Conservation (phyloP, 148 eudicot genomes). For the Amaranthus hypochondriacus region DNA sequence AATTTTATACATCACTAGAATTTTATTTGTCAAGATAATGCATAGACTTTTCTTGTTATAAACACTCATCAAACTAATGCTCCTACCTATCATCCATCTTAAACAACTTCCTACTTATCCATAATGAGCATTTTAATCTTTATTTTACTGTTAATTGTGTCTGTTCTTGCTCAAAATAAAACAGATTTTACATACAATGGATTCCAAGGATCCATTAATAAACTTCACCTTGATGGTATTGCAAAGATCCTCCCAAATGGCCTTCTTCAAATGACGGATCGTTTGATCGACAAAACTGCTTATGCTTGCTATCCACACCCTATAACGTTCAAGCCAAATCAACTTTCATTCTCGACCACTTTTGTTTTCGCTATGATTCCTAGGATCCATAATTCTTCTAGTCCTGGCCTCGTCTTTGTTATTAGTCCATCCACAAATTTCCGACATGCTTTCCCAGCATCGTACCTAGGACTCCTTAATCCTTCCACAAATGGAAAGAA, state of each 20-base stretch:
- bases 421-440: conserved; percentile 17
- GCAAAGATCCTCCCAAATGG: conserved; percentile 17
- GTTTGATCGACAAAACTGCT: not conserved
- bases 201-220: conserved; percentile 16
- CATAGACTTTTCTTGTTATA: too few relatives aligned
- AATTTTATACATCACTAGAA: too few relatives aligned
- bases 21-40: too few relatives aligned
- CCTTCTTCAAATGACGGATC: conserved; percentile 21
- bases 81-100: too few relatives aligned
- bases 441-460: not conserved
- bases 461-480: conserved; percentile 24
- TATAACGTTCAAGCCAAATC: conserved; percentile 7
- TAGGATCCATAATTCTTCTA: conserved; percentile 9
- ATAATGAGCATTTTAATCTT: not conserved
- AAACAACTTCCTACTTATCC: not conserved
- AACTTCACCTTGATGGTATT: conserved; percentile 19
- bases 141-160: not conserved
- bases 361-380: conserved; percentile 25
- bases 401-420: conserved; percentile 20
- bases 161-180: conserved; percentile 9
- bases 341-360: conserved; percentile 21
- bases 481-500: conserved; percentile 9
- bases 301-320: conserved; percentile 29
- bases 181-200: conserved; percentile 29
- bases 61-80: too few relatives aligned